Conservation (phyloP, 2,329 filamentous ascomycete genomes). For the Venturia carpophila region DNA sequence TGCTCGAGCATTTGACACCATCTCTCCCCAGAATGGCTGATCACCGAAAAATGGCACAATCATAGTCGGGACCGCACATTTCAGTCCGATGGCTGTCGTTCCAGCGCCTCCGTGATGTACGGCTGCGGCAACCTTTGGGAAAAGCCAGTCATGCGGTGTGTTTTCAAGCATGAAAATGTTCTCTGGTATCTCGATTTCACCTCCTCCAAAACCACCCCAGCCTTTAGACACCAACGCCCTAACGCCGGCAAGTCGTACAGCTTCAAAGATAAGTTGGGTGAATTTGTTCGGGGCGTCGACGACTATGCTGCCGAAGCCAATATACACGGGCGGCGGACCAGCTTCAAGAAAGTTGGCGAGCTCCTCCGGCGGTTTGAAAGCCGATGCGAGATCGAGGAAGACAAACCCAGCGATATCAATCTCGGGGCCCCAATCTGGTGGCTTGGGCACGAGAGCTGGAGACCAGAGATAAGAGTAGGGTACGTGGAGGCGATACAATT, state of each 20-base stretch:
- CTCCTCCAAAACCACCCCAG: conserved; percentile 62
- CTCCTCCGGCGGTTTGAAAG: conserved; percentile 29
- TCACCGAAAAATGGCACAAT: conserved; percentile 75
- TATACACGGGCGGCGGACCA: conserved; percentile 39
- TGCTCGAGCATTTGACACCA: conserved; percentile 56
- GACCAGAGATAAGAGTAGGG: conserved; percentile 65
- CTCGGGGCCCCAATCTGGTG: conserved; percentile 36
- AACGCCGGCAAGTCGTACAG: conserved; percentile 56
- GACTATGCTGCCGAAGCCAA: conserved; percentile 37
- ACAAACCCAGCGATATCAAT: conserved; percentile 29
- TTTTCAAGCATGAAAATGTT: conserved; percentile 66
- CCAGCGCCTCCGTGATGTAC: conserved; percentile 74
- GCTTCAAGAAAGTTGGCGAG: conserved; percentile 44
- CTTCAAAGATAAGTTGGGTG: conserved; percentile 43
- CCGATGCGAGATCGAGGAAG: conserved; percentile 30
- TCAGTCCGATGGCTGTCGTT: conserved; percentile 66
- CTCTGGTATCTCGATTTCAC: conserved; percentile 41
- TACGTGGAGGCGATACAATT: conserved; percentile 53
- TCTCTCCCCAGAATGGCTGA: conserved; percentile 69
- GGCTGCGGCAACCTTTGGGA: conserved; percentile 56
- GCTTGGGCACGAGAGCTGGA: conserved; percentile 39
- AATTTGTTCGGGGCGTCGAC: conserved; percentile 37
- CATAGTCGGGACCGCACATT: conserved; percentile 64
- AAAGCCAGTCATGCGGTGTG: conserved; percentile 70
- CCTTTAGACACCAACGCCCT: conserved; percentile 67